Evolutionary conservation across 352 stramenopile genomes (phyloP), one percentile per base, ranked within the genome.

Genomic region (Globisporangium spiculum): DNA sequence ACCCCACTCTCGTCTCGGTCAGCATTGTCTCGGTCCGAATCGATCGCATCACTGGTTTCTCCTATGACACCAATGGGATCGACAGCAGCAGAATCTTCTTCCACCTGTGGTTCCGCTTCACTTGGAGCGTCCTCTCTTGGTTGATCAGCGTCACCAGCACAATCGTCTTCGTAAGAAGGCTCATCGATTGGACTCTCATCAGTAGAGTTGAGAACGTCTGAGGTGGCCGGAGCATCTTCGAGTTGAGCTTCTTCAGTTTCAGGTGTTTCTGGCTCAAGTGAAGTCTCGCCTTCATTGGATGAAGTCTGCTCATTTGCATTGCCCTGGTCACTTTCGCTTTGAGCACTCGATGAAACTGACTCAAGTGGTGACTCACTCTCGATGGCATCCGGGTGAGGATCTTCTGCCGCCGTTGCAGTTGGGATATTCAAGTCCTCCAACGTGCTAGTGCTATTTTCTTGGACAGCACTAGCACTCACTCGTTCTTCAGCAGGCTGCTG

Each of bases 151-250:
- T 63, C 38, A 6, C 52, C 63, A 6, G 22, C 32, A 56, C 52
- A 46, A 46, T 63, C 54, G 30, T 56, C 50, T n/a, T 67, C 34
- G 34, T 61, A 67, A 9, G 18, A 4, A 16, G 26, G 54, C 16
- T 50, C 63, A 14, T 63, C 63, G 3, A 44, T 32, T 6, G 14
- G 20, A 7, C 52, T 61, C 10, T 50, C 22, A 6, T 8, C 27
- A 14, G 26, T 60, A 9, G 27, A 22, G 12, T 16, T 22, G 10
- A 30, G 48, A 26, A 27, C 48, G 14, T 59, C 53, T 59, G 26
- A 8, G 32, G 26, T 24, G 14, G 22, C 4, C 2, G 24, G 26
- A 20, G 32, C 53, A 2, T 38, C 53, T 9, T 59, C 53, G 12
- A 26, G 5, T 34, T 57, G 52, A 22, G 18, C 9, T 34, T 20